These are phyloP conservation scores for Xylona heveae DNA, from an alignment of 495 filamentous ascomycete species.

Conservation along the genomic window DNA sequence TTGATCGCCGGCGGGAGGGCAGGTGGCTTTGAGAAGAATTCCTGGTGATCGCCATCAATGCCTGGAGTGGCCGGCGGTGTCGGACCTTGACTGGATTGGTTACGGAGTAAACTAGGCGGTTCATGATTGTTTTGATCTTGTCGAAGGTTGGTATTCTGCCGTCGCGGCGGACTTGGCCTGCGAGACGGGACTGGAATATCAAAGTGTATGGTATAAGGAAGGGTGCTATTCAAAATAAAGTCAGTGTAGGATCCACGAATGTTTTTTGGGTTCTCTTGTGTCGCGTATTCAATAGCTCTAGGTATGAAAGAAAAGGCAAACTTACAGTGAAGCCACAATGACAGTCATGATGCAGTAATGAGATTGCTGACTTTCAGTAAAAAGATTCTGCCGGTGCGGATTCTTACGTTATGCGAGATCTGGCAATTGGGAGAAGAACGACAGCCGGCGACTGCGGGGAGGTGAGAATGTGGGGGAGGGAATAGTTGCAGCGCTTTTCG, in stretches of 20 bases:
- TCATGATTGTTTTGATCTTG: constrained; percentile 14
- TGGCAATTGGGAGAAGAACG: too few species aligned
- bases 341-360: too few species aligned
- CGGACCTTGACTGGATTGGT: constrained; percentile 9
- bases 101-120: constrained; percentile 11
- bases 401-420: too few species aligned
- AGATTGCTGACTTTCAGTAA: too few species aligned
- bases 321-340: constrained; percentile 71
- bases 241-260: background rate
- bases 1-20: constrained; percentile 16
- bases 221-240: constrained; percentile 36
- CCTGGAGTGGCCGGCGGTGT: constrained; percentile 38
- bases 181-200: constrained; percentile 15
- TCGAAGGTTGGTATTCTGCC: constrained; percentile 10
- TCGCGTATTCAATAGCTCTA: constrained; percentile 1
- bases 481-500: too few species aligned
- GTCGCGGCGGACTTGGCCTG: constrained; percentile 14
- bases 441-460: too few species aligned
- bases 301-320: constrained; percentile 7
- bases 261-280: too few species aligned
- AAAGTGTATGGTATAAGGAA: constrained; percentile 80
- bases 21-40: constrained; percentile 29
- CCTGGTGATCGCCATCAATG: constrained; percentile 35
- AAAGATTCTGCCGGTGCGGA: too few species aligned
- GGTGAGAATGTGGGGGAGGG: too few species aligned